Conservation (phyloP, 2,329 filamentous ascomycete genomes). For the Pyrenochaeta sp. region DNA sequence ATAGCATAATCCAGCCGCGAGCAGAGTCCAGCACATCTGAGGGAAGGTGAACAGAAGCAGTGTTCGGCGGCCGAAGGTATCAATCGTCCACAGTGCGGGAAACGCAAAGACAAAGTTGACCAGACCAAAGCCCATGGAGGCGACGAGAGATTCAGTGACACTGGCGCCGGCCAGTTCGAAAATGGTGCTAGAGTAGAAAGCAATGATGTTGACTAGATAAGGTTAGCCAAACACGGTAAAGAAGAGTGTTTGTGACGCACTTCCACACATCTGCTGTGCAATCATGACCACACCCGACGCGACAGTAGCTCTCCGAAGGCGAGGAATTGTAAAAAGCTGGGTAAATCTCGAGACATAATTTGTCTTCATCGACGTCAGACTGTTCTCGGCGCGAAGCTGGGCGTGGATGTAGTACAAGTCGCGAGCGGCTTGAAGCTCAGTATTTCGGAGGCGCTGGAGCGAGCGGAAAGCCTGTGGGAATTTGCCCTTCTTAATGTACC, state of each 20-base stretch:
- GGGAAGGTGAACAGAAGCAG: constrained; percentile 60
- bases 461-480: constrained; percentile 49
- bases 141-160: constrained; percentile 54
- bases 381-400: constrained; percentile 41
- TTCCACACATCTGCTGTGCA: constrained; percentile 66
- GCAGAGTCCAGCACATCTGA: constrained; percentile 58
- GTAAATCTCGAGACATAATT: constrained; percentile 51
- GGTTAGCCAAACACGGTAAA: neutral
- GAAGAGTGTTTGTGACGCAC: constrained; percentile 1
- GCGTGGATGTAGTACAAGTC: constrained; percentile 54
- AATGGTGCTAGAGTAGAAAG: constrained; percentile 60
- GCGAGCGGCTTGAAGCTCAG: constrained; percentile 50
- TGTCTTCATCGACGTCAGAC: constrained; percentile 24
- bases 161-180: constrained; percentile 56
- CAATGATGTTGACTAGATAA: constrained; percentile 52
- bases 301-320: constrained; percentile 73
- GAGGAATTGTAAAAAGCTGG: constrained; percentile 72
- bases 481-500: constrained; percentile 49
- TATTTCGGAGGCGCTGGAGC: constrained; percentile 44
- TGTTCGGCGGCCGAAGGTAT: constrained; percentile 59
- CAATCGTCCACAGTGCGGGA: constrained; percentile 67
- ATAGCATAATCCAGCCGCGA: constrained; percentile 62
- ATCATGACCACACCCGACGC: constrained; percentile 82
- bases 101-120: constrained; percentile 67
- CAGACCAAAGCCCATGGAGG: constrained; percentile 64